These are phyloP conservation scores for Sungouiozyma intestinalis DNA, from an alignment of 805 yeast genomes.

Conservation along the genomic window DNA sequence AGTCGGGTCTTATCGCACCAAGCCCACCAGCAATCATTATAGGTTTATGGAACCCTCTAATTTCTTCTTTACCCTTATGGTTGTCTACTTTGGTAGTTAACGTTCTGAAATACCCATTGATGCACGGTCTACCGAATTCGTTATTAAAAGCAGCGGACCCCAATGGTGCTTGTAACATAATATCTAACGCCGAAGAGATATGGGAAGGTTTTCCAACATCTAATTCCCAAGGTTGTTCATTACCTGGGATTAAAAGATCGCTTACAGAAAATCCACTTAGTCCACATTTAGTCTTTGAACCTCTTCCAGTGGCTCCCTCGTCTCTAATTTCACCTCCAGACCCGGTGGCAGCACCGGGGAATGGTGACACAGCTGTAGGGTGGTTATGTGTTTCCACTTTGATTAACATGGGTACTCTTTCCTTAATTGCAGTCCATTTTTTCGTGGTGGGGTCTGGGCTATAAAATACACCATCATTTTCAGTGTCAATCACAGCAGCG, in stretches of 20 bases:
- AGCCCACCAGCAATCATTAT: conserved; percentile 99
- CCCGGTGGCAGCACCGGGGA: conserved; percentile 99
- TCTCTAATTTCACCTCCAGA: conserved; percentile 99
- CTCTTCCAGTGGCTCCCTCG: conserved; percentile 99
- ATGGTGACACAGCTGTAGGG: conserved; percentile 98
- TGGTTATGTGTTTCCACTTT: conserved; percentile 99
- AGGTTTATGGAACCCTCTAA: conserved; percentile 97
- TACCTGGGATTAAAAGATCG: conserved; percentile 77
- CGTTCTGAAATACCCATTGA: conserved; percentile 93
- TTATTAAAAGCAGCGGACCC: conserved; percentile 98
- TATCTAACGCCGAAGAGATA: conserved; percentile 85
- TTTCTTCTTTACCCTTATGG: conserved; percentile 51
- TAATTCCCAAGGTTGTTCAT: conserved; percentile 91
- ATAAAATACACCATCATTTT: conserved; percentile 57
- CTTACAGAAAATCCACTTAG: conserved; percentile 86
- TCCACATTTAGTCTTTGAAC: conserved; percentile 95
- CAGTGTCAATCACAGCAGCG: conserved; percentile 72
- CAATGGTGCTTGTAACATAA: conserved; percentile 93
- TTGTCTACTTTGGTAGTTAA: conserved; percentile 69
- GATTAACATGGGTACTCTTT: conserved; percentile 77
- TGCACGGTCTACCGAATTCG: conserved; percentile 97
- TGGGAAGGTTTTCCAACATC: conserved; percentile 85
- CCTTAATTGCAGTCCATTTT: conserved; percentile 65
- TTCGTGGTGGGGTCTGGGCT: conserved; percentile 68
- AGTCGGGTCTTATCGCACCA: conserved; percentile 90